A percentile compares a stretch with the other conserved stretches of the same genome.
Conservation (phyloP, 208 protist genomes). For the Trypanosoma mega region DNA sequence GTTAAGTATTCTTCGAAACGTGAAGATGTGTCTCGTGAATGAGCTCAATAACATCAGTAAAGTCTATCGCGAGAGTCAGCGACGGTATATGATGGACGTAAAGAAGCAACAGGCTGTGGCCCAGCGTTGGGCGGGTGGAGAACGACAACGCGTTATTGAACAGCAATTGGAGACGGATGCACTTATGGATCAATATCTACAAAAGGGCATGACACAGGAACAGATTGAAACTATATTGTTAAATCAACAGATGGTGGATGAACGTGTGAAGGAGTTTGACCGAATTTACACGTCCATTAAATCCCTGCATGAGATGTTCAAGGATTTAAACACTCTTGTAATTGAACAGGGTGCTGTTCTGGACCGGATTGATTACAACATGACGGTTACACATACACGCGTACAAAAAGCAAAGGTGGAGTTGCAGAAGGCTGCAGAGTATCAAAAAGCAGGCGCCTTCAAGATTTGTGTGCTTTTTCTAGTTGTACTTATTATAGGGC, state of each 20-base stretch:
- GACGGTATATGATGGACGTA: constrained; percentile 90
- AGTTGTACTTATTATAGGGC: constrained; percentile 83
- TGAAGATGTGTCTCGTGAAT: constrained; percentile 92
- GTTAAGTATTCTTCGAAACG: constrained; percentile 88
- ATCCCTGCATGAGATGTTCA: constrained; percentile 94
- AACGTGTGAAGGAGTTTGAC: constrained; percentile 93
- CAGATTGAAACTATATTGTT: constrained; percentile 92
- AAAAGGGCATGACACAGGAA: constrained; percentile 91
- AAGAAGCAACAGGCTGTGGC: constrained; percentile 90
- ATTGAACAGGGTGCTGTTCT: constrained; percentile 94
- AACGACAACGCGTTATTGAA: constrained; percentile 79
- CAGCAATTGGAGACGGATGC: constrained; percentile 86
- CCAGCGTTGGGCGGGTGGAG: constrained; percentile 80
- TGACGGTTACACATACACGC: constrained; percentile 86
- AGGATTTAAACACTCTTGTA: constrained; percentile 91
- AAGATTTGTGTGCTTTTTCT: constrained; percentile 92
- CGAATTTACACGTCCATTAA: constrained; percentile 93
- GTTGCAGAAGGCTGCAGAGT: constrained; percentile 87
- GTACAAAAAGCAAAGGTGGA: constrained; percentile 81
- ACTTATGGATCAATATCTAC: constrained; percentile 88
- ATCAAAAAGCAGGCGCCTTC: constrained; percentile 86
- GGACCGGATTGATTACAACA: constrained; percentile 96
- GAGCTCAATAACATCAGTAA: constrained; percentile 88
- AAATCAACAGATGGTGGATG: constrained; percentile 88
- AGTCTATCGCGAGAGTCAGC: constrained; percentile 87